Percentiles rank a stretch among this genome's conserved stretches.
Evolutionary conservation across 257 asterid genomes (phyloP).

Genomic region (Hygrophila difformis): DNA sequence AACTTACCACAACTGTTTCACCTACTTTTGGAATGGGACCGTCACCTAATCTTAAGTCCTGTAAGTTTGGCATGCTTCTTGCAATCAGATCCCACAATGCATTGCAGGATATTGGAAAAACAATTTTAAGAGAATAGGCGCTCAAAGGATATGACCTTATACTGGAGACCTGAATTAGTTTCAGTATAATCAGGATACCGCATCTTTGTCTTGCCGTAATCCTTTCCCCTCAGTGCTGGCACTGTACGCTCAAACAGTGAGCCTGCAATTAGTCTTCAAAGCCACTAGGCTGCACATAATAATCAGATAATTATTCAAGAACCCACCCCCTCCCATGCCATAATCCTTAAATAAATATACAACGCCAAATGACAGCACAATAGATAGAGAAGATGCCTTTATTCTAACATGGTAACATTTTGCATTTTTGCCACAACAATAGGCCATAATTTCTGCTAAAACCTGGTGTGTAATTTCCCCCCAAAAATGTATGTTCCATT

Average conservation of each 20-base stretch:
- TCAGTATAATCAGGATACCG: constrained; percentile 72
- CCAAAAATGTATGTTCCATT: background rate
- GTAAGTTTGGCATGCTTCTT: constrained; percentile 26
- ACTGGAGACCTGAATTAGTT: constrained; percentile 90
- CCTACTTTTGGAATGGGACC: constrained; percentile 78
- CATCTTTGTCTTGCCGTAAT: constrained; percentile 95
- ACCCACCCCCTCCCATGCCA: constrained; percentile 13
- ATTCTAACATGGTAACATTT: constrained; percentile 1
- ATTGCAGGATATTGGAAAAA: constrained; percentile 17
- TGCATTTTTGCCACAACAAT: constrained; percentile 4
- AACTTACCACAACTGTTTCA: constrained; percentile 78
- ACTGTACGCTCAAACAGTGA: constrained; percentile 70
- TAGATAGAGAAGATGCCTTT: no score
- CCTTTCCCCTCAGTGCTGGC: constrained; percentile 99
- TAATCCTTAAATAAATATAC: no score
- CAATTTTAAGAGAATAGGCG: constrained; percentile 15
- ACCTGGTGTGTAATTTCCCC: background rate
- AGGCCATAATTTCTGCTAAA: background rate
- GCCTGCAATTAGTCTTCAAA: constrained; percentile 61
- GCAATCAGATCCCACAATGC: constrained; percentile 14
- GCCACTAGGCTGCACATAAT: constrained; percentile 46
- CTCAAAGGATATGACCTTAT: constrained; percentile 52
- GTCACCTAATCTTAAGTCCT: constrained; percentile 81
- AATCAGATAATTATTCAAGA: constrained; percentile 31
- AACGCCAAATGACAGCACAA: no score